Evolutionary conservation across 2,329 filamentous ascomycete genomes (phyloP), one percentile per base, ranked within the genome.

Genomic region (Sclerotinia spermophila): DNA sequence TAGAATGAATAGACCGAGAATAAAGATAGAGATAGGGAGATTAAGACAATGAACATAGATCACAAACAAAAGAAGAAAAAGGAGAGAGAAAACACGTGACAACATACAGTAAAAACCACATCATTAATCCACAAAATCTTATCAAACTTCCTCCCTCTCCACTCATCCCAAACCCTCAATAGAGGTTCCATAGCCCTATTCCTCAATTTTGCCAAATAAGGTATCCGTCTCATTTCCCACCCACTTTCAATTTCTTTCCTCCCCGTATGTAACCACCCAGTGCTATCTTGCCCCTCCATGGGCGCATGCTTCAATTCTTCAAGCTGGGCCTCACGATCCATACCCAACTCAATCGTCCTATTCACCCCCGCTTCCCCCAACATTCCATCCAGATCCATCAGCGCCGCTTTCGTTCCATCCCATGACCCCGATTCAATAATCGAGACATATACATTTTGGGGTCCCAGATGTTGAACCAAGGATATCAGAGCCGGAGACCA

Each of bases 351-450:
- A 62, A 77, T 74, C 33, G 56, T 73, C 62, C 72, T 73, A 42
- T 71, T 58, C 3, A 92, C 85, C 1, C 85, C 83, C 24, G 87
- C 75, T 19, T 78, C 77, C 13, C 83, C 85, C 15, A 92, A 81
- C 69, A 85, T 79, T 1, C 72, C 74, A 71, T 90, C 88, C 40
- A 93, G 81, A 35, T 86, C 82, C 33, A 78, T 80, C 73, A 93
- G 80, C 10, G 86, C 86, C 24, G 81, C 84, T 79, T 92, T 92
- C 27, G 87, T 91, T 71, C 89, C 83, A 77, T 93, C 91, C 81
- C 86, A 89, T 77, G 88, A 91, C 7, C 90, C 90, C 75, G 87
- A 90, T 79, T 93, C 90, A 71, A 87, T 85, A 42, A 92, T 84
- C 72, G 86, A 88, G 55, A 93, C 84, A 77, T 86, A 92, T 2